These are phyloP conservation scores for Bonia amplexicaulis DNA, from an alignment of 176 grass and related monocot genomes.

Conservation along the genomic window DNA sequence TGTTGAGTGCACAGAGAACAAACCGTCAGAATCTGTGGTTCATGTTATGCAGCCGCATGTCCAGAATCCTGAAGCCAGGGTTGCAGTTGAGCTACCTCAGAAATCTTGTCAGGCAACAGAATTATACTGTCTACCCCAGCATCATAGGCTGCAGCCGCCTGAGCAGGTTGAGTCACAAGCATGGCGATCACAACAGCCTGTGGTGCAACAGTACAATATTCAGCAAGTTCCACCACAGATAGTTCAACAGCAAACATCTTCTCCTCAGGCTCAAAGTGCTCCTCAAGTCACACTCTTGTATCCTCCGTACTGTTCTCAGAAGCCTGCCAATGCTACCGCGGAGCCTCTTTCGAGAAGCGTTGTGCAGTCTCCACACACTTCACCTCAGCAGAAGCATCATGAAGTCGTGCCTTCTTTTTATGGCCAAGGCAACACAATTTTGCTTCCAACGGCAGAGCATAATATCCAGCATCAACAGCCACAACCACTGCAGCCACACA, in stretches of 20 bases:
- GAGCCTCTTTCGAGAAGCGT: constrained; percentile 52
- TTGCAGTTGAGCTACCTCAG: constrained; percentile 36
- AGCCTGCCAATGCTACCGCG: constrained; percentile 47
- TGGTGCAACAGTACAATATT: constrained; percentile 46
- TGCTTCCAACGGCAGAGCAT: constrained; percentile 42
- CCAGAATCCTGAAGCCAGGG: constrained; percentile 47
- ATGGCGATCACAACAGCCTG: constrained; percentile 42
- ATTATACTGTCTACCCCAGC: constrained; percentile 36
- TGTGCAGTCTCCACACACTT: constrained; percentile 52
- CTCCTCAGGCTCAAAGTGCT: constrained; percentile 55
- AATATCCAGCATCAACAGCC: constrained; percentile 40
- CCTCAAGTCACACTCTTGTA: constrained; percentile 61
- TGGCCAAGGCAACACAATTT: constrained; percentile 55
- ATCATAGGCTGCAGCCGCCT: constrained; percentile 45
- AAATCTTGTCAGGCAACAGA: constrained; percentile 32
- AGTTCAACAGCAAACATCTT: constrained; percentile 42
- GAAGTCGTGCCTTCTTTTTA: constrained; percentile 60
- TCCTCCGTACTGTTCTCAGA: constrained; percentile 60
- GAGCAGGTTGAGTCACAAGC: constrained; percentile 48
- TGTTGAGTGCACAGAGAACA: constrained; percentile 12
- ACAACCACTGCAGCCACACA: constrained; percentile 31
- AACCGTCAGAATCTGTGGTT: constrained; percentile 28
- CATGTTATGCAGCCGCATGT: constrained; percentile 54
- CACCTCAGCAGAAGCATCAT: constrained; percentile 49
- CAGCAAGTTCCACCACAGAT: constrained; percentile 43